These are phyloP conservation scores for Ophiocytium majus DNA, from an alignment of 352 stramenopile genomes.

Conservation along the genomic window DNA sequence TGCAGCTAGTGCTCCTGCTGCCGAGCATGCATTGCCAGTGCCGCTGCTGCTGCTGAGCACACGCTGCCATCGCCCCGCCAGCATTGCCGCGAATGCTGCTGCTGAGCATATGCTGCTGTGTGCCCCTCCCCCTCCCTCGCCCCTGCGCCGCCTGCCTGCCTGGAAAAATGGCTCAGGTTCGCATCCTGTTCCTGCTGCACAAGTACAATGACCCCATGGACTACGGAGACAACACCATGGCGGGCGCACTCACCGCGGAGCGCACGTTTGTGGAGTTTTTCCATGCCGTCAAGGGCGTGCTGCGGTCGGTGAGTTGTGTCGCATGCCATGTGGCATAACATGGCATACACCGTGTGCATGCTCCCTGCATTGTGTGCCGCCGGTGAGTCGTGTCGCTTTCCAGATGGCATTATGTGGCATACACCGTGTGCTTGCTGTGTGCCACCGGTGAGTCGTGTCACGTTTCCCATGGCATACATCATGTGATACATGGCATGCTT, in stretches of 20 bases:
- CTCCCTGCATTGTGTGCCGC: no score
- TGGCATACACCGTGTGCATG: no score
- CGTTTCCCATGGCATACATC: no score
- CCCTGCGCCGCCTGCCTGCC: background rate
- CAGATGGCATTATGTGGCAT: no score
- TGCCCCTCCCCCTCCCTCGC: constrained; percentile 9
- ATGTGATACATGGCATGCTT: no score
- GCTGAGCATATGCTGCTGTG: background rate
- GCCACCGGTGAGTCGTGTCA: no score
- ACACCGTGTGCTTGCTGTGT: no score
- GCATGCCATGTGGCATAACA: background rate
- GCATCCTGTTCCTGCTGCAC: constrained; percentile 84
- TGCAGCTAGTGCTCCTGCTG: no score
- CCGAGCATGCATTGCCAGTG: no score
- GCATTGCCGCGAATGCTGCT: background rate
- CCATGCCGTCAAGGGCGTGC: constrained; percentile 80
- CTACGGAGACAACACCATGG: constrained; percentile 90
- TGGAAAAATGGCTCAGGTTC: constrained; percentile 67
- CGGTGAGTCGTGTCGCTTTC: no score
- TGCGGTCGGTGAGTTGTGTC: constrained; percentile 41
- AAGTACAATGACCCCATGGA: constrained; percentile 91
- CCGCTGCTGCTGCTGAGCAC: no score
- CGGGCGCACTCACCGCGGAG: constrained; percentile 78
- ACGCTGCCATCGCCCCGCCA: no score
- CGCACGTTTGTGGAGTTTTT: constrained; percentile 88